These are phyloP conservation scores for Tillandsia fasciculata DNA, from an alignment of 176 grass and related monocot species.

Conservation along the genomic window DNA sequence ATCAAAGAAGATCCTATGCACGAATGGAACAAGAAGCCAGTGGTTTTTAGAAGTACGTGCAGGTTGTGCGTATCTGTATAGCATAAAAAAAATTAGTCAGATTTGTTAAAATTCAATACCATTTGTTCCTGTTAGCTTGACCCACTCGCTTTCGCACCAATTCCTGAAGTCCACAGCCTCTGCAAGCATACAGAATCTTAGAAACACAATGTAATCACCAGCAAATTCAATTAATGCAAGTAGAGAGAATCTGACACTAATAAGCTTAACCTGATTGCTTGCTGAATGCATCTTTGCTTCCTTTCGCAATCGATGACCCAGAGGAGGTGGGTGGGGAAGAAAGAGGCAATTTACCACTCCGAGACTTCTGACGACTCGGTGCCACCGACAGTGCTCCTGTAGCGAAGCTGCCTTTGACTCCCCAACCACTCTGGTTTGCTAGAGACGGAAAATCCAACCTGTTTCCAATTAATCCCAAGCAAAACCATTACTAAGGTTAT, in stretches of 20 bases:
- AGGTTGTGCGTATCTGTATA: background rate
- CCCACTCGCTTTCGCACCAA: conserved; percentile 83
- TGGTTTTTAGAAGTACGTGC: too few relatives aligned
- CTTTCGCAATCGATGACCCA: conserved; percentile 29
- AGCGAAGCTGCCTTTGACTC: conserved; percentile 20
- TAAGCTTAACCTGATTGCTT: conserved; percentile 54
- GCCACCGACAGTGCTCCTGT: conserved; percentile 40
- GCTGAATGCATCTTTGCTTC: conserved; percentile 36
- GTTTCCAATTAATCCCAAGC: conserved; percentile 17
- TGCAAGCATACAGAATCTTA: conserved; percentile 31
- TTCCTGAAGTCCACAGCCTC: conserved; percentile 89
- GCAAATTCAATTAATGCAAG: conserved; percentile 9
- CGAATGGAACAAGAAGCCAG: too few relatives aligned
- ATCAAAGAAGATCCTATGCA: too few relatives aligned
- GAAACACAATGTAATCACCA: conserved; percentile 16
- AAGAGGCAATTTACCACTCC: conserved; percentile 29
- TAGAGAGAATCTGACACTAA: background rate
- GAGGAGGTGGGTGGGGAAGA: conserved; percentile 22
- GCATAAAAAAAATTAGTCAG: conserved; percentile 7
- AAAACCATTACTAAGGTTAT: background rate
- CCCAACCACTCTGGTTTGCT: conserved; percentile 37
- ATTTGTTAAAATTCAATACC: conserved; percentile 41
- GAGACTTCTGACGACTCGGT: conserved; percentile 50
- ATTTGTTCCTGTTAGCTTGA: conserved; percentile 66
- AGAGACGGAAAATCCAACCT: conserved; percentile 68